phyloP scores from a whole-genome alignment of 2,329 filamentous ascomycete species.

The Sphaerulina musiva region DNA sequence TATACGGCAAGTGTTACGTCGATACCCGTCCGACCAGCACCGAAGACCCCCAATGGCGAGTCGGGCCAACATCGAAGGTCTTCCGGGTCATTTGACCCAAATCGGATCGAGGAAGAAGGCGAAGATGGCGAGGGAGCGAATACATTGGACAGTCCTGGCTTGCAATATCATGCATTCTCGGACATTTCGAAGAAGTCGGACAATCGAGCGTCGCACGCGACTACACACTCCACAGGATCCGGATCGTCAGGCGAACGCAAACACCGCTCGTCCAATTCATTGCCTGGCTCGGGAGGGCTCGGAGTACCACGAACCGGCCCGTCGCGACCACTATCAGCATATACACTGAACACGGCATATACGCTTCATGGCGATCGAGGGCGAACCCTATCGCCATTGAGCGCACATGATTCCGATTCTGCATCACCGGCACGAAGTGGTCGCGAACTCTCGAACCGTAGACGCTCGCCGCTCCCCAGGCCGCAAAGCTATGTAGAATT shows the following conservation, averaged over 20 bases:
- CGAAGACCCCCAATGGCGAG: slow-evolving; percentile 2
- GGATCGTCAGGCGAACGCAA: slow-evolving; percentile 23
- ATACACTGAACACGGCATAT: slow-evolving; percentile 63
- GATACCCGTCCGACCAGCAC: slow-evolving; percentile 1
- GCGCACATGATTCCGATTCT: slow-evolving; percentile 32
- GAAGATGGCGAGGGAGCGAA: slow-evolving; percentile 22
- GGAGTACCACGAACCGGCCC: slow-evolving; percentile 40
- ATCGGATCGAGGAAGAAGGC: slow-evolving; percentile 27
- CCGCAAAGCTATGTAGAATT: slow-evolving; percentile 57
- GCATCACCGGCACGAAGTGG: slow-evolving; percentile 40
- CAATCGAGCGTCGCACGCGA: slow-evolving; percentile 30
- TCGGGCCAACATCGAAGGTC: slow-evolving; percentile 19
- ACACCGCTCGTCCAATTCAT: slow-evolving; percentile 23
- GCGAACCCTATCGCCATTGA: slow-evolving; percentile 51
- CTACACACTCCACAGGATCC: slow-evolving; percentile 28
- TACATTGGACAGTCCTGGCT: slow-evolving; percentile 36
- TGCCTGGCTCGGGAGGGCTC: slow-evolving; percentile 24
- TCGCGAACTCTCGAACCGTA: slow-evolving; percentile 47
- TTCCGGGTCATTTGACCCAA: slow-evolving; percentile 15
- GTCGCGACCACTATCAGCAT: slow-evolving; percentile 62
- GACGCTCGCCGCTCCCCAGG: slow-evolving; percentile 52
- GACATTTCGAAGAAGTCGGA: slow-evolving; percentile 28
- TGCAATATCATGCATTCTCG: slow-evolving; percentile 47
- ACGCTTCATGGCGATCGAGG: slow-evolving; percentile 69
- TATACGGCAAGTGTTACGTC: slow-evolving; percentile 2